Evolutionary conservation across 148 eudicot species (phyloP).

Genomic region (Amaranthus hypochondriacus): DNA sequence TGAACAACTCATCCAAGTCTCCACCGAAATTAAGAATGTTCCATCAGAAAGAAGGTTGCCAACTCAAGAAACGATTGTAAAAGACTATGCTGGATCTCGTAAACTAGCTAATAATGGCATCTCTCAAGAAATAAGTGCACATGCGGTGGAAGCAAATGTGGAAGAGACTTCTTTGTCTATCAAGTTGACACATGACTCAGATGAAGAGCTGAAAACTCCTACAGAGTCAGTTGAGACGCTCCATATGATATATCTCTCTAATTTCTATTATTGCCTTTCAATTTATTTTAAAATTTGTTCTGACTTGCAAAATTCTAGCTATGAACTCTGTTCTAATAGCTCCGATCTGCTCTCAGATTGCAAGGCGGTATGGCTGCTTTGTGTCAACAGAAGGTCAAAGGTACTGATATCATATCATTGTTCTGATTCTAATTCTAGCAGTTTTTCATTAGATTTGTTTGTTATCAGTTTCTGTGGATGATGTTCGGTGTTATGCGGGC

Average conservation of each 20-base stretch:
- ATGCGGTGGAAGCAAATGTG: slow-evolving; percentile 21
- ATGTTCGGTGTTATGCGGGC: slow-evolving; percentile 10
- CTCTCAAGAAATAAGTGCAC: slow-evolving; percentile 6
- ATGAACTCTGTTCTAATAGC: slow-evolving; percentile 5
- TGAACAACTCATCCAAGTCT: slow-evolving; percentile 4
- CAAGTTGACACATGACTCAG: slow-evolving; percentile 7
- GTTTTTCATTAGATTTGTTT: slow-evolving; percentile 3
- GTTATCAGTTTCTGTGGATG: slow-evolving; percentile 20
- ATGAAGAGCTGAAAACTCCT: slow-evolving; percentile 13
- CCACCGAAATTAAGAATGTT: slow-evolving; percentile 3
- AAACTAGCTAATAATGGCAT: background rate
- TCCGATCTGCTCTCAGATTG: slow-evolving; percentile 15
- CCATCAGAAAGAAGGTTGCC: slow-evolving; percentile 15
- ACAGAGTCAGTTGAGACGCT: slow-evolving; percentile 34
- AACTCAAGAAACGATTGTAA: slow-evolving; percentile 3
- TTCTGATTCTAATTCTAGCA: background rate
- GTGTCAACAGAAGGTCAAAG: slow-evolving; percentile 19
- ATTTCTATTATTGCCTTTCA: background rate
- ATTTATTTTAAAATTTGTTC: background rate
- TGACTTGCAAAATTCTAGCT: background rate
- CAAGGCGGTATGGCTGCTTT: slow-evolving; percentile 14
- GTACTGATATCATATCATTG: slow-evolving; percentile 6
- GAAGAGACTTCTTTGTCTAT: slow-evolving; percentile 17
- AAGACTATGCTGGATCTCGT: slow-evolving; percentile 4
- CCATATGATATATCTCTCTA: background rate